Conservation (phyloP, 2,329 filamentous ascomycete genomes). For the Ceratocystis destructans region DNA sequence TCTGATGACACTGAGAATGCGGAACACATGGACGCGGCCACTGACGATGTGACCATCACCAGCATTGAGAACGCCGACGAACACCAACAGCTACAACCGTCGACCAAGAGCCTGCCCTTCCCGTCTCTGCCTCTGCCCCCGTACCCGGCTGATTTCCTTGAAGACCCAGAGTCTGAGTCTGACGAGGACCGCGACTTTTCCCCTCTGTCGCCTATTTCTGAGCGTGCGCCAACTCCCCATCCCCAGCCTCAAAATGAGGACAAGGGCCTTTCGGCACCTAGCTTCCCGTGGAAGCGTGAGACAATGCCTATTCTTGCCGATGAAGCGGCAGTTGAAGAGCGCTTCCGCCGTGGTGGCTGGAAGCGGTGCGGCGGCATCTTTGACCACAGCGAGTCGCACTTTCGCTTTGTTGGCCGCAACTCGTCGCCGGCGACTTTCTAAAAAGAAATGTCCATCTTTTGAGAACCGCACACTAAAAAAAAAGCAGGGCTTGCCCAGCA, state of each 20-base stretch:
- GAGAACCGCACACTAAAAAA: not conserved
- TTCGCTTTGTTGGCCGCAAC: slow-evolving; percentile 19
- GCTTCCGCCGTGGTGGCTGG: slow-evolving; percentile 23
- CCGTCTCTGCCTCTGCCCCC: slow-evolving; percentile 7
- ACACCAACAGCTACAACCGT: slow-evolving; percentile 12
- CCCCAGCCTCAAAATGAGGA: slow-evolving; percentile 7
- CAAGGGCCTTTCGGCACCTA: slow-evolving; percentile 11
- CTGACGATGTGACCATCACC: slow-evolving; percentile 15
- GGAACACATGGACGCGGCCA: slow-evolving; percentile 12
- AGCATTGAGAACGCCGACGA: slow-evolving; percentile 15
- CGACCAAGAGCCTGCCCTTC: slow-evolving; percentile 12
- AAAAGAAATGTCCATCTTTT: not conserved
- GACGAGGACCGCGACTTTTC: slow-evolving; percentile 16
- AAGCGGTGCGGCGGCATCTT: slow-evolving; percentile 23
- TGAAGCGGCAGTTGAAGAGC: slow-evolving; percentile 21
- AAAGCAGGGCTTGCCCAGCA: not conserved
- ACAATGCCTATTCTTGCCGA: slow-evolving; percentile 18
- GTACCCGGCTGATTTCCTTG: slow-evolving; percentile 7
- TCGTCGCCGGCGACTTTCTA: slow-evolving; percentile 19
- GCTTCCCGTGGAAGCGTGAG: slow-evolving; percentile 22
- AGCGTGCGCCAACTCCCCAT: slow-evolving; percentile 14
- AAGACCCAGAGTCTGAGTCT: slow-evolving; percentile 16
- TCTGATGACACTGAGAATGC: slow-evolving; percentile 16
- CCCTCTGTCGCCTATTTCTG: slow-evolving; percentile 13
- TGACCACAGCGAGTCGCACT: slow-evolving; percentile 13